These are phyloP conservation scores for Penicillium janthinellum DNA, from an alignment of 2,329 filamentous ascomycete genomes.

Conservation along the genomic window DNA sequence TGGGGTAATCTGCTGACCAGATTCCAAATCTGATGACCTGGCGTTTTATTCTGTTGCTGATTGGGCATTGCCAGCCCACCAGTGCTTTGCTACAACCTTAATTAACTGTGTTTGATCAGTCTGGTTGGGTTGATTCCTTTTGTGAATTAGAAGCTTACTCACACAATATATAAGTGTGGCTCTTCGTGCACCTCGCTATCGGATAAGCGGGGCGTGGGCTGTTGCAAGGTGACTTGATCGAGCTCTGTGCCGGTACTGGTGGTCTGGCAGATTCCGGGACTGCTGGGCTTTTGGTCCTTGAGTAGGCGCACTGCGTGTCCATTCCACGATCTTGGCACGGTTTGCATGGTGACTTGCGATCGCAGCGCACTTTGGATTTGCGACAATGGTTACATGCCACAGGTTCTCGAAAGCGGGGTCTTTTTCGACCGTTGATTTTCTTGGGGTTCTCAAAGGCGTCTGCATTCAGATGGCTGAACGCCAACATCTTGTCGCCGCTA, in stretches of 20 bases:
- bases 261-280: not conserved
- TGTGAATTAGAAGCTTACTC: too few species aligned
- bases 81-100: too few species aligned
- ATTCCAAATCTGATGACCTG: not conserved
- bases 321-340: conserved; percentile 8
- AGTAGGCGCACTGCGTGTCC: not conserved
- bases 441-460: conserved; percentile 5
- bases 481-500: not conserved
- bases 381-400: conserved; percentile 5
- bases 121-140: not conserved
- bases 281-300: not conserved
- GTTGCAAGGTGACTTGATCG: not conserved
- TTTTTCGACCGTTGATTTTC: conserved; percentile 8
- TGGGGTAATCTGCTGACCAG: not conserved
- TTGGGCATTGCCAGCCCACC: too few species aligned
- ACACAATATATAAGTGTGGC: too few species aligned
- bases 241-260: not conserved
- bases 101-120: not conserved
- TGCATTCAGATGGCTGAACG: not conserved
- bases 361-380: conserved; percentile 7
- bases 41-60: not conserved
- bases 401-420: conserved; percentile 2
- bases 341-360: conserved; percentile 11
- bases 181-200: conserved; percentile 15
- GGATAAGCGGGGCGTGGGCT: not conserved